phyloP scores from a whole-genome alignment of 2,329 filamentous ascomycete species.

The Aspergillus japonicus region DNA sequence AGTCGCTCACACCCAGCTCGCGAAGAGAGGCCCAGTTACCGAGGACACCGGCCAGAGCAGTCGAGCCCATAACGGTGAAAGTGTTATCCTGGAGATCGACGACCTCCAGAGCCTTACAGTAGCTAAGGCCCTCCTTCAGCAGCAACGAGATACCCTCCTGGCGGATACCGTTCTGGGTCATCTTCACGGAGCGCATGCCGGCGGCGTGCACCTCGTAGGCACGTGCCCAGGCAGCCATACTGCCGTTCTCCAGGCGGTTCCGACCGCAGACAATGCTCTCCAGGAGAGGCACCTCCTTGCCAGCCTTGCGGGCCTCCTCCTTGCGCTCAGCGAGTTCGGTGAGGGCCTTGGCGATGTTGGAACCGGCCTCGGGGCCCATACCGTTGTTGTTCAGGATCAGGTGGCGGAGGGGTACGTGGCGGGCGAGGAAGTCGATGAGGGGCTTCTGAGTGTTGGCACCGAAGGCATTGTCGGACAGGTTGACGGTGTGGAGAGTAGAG shows the following conservation, averaged over 20 bases:
- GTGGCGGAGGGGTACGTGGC: conserved; percentile 86
- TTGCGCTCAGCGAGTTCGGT: conserved; percentile 81
- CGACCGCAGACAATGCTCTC: conserved; percentile 97
- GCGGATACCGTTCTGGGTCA: conserved; percentile 97
- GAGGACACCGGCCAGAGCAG: conserved; percentile 72
- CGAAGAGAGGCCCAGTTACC: conserved; percentile 70
- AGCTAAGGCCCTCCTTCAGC: conserved; percentile 72
- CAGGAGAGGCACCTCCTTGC: conserved; percentile 73
- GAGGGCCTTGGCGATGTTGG: conserved; percentile 83
- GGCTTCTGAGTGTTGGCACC: conserved; percentile 92
- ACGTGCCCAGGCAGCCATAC: conserved; percentile 92
- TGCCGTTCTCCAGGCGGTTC: conserved; percentile 92
- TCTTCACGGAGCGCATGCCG: conserved; percentile 81
- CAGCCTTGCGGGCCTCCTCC: conserved; percentile 60
- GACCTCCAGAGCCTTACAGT: conserved; percentile 67
- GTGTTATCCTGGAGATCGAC: conserved; percentile 97
- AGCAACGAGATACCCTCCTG: conserved; percentile 86
- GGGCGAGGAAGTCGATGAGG: conserved; percentile 84
- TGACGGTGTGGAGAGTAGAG: conserved; percentile 82
- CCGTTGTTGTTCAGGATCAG: conserved; percentile 98
- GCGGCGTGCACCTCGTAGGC: conserved; percentile 75
- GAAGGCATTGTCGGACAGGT: conserved; percentile 97
- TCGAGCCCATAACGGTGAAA: conserved; percentile 78
- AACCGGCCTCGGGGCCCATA: conserved; percentile 85
- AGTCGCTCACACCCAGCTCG: conserved; percentile 88